Base-by-base conservation (phyloP, 805 yeast genomes). In the Brettanomyces naardenensis region DNA sequence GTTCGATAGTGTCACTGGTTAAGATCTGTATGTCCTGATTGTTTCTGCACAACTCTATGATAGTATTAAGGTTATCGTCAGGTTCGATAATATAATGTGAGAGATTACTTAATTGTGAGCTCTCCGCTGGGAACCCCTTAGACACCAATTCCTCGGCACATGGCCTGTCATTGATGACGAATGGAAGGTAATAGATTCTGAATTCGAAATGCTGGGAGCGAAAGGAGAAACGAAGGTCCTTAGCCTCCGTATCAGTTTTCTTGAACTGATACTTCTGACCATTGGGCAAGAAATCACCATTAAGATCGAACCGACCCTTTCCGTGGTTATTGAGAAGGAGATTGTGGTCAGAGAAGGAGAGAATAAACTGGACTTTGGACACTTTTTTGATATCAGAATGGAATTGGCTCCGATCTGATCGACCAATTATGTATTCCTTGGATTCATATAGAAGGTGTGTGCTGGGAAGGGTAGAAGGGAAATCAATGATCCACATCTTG, bases 401-500 rank as follows among this genome's bases (percentile, higher is more conserved):
- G 18, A 23, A 37, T 27, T 37, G 22, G 13, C 21, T 17, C 18
- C 29, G 28, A 11, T 3, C 19, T 3, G 36, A 28, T 22, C 39
- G n/a, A 7, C 40, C 37, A 10, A 32, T 17, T 19, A 19, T 19
- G 20, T 28, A 36, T 14, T 21, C 13, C 3, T 25, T 14, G 25
- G 21, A 14, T 19, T 30, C 40, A 19, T 22, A 9, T 4, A 40
- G 28, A 5, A 36, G 20, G 30, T 36, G 40, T 10, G 28, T 19
- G 4, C 14, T 19, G 5, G 17, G 20, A 14, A n/a, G 13, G 9
- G 28, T 23, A 23, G n/a, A 27, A 1, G 35, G 25, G 6, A 31
- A 28, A 2, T 21, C 38, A 11, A 36, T 27, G 14, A 40, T 18
- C 43, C 43, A 40, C 43, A 40, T 40, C 6, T 19, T 9, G 11